Percentiles rank a stretch among this genome's conserved stretches.
Conservation (phyloP, 2,329 filamentous ascomycete genomes). For the Diatrype stigma region DNA sequence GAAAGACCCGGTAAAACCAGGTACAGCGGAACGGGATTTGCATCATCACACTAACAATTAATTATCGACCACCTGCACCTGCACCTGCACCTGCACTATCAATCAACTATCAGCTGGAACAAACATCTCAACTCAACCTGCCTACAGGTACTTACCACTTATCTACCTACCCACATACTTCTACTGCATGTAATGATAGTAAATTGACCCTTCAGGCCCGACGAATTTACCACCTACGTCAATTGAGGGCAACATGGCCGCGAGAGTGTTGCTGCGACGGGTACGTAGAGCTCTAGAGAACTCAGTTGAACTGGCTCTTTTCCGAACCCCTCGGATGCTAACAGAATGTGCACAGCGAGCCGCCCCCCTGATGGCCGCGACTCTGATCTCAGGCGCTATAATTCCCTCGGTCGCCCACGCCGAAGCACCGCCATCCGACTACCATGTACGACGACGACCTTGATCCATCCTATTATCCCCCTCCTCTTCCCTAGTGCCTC, state of each 20-base stretch:
- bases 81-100: no score
- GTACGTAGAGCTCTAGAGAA: slow-evolving; percentile 30
- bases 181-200: no score
- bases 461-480: background rate
- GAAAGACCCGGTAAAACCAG: background rate
- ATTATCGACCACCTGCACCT: background rate
- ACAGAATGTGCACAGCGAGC: slow-evolving; percentile 36
- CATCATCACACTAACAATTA: background rate
- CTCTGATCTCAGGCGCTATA: slow-evolving; percentile 28
- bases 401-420: slow-evolving; percentile 37
- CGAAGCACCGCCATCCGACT: slow-evolving; percentile 35
- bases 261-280: slow-evolving; percentile 55
- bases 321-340: slow-evolving; percentile 13
- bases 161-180: background rate
- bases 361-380: slow-evolving; percentile 50
- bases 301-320: slow-evolving; percentile 7
- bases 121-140: background rate
- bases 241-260: slow-evolving; percentile 55
- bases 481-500: background rate
- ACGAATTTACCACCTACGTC: slow-evolving; percentile 22
- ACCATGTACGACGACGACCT: slow-evolving; percentile 15
- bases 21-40: background rate
- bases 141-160: background rate
- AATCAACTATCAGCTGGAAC: background rate
- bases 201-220: slow-evolving; percentile 1